Evolutionary conservation across 2,329 filamentous ascomycete species (phyloP).

Genomic region (Fusarium begoniae): DNA sequence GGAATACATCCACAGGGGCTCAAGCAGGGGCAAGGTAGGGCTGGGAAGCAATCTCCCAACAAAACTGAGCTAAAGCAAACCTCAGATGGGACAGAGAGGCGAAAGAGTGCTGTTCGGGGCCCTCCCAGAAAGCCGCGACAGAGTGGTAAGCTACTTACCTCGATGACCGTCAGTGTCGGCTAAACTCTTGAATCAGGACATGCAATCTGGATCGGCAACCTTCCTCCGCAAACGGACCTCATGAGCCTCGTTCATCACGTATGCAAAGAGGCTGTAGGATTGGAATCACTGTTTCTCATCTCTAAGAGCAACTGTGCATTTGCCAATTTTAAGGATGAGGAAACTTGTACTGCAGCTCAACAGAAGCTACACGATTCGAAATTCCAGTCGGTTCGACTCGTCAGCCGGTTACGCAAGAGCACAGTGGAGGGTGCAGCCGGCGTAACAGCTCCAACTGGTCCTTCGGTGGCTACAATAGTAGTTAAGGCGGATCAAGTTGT

Average conservation of each 20-base stretch:
- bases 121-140: constrained; percentile 60
- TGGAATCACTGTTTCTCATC: constrained; percentile 92
- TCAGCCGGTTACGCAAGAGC: constrained; percentile 79
- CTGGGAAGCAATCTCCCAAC: constrained; percentile 14
- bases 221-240: constrained; percentile 84
- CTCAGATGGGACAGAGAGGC: constrained; percentile 34
- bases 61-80: constrained; percentile 28
- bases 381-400: constrained; percentile 85
- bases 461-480: constrained; percentile 54
- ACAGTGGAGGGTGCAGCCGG: constrained; percentile 57
- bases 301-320: constrained; percentile 98
- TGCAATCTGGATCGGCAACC: constrained; percentile 94
- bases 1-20: constrained; percentile 5
- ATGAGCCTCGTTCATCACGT: constrained; percentile 91
- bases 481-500: constrained; percentile 16
- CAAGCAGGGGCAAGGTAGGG: constrained; percentile 40
- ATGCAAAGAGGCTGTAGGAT: constrained; percentile 77
- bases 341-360: constrained; percentile 79
- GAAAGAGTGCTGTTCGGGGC: constrained; percentile 45
- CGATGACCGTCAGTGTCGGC: constrained; percentile 11
- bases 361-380: constrained; percentile 88
- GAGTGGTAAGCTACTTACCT: constrained; percentile 60
- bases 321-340: constrained; percentile 90
- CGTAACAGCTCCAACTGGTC: constrained; percentile 63
- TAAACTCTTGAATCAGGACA: constrained; percentile 64